phyloP scores from a whole-genome alignment of 805 yeast genomes.

The Clavispora phyllophila region DNA sequence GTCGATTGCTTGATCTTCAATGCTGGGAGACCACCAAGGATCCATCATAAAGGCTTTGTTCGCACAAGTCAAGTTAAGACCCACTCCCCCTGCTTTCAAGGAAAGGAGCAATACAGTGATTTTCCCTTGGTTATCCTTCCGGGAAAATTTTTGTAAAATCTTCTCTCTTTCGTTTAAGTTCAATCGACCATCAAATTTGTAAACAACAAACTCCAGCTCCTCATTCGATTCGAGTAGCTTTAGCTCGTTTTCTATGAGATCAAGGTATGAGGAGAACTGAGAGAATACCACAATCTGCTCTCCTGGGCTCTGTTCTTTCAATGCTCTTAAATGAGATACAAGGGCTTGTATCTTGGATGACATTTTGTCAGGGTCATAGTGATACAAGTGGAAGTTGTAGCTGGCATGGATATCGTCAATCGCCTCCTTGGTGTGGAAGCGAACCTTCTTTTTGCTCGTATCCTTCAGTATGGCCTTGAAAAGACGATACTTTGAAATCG shows the following conservation, averaged over 20 bases:
- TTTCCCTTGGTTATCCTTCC: constrained; percentile 15
- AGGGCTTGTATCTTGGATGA: constrained; percentile 75
- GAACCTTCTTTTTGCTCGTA: constrained; percentile 21
- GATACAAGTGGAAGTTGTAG: constrained; percentile 31
- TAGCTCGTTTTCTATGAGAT: constrained; percentile 63
- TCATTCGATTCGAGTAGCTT: constrained; percentile 25
- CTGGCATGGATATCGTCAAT: constrained; percentile 16
- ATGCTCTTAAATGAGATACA: constrained; percentile 48
- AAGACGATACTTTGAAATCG: constrained; percentile 46
- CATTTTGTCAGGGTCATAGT: constrained; percentile 47
- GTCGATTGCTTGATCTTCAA: constrained; percentile 88
- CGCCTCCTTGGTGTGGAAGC: constrained; percentile 26
- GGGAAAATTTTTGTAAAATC: constrained; percentile 53
- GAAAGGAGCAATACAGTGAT: constrained; percentile 60
- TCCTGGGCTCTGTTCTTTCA: constrained; percentile 52
- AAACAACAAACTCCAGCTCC: constrained; percentile 42
- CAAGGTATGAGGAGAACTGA: constrained; percentile 81
- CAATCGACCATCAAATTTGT: constrained; percentile 81
- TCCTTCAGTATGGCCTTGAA: constrained; percentile 35
- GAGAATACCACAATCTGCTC: constrained; percentile 85
- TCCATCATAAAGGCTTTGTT: constrained; percentile 86
- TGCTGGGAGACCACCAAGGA: constrained; percentile 96
- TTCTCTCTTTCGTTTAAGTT: constrained; percentile 58
- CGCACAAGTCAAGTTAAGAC: constrained; percentile 81
- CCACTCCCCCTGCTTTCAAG: constrained; percentile 92